A percentile compares a stretch with the other conserved stretches of the same genome.
Conservation (phyloP, 805 yeast species). For the Saccharomycopsis babjevae region DNA sequence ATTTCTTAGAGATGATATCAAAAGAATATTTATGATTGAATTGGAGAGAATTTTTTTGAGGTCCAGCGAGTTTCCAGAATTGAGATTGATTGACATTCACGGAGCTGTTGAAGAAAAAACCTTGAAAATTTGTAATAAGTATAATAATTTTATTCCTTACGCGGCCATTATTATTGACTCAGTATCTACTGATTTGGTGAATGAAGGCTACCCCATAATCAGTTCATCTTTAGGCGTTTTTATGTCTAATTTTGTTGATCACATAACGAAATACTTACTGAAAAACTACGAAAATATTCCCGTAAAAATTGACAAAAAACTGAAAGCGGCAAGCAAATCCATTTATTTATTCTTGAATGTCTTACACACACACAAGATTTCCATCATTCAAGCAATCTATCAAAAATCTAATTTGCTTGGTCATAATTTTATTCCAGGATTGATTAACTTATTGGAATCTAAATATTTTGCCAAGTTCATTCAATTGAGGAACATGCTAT, state of each 20-base stretch:
- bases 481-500: slow-evolving; percentile 44
- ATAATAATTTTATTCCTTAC: slow-evolving; percentile 15
- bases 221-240: slow-evolving; percentile 33
- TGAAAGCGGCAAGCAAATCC: slow-evolving; percentile 24
- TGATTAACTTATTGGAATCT: slow-evolving; percentile 37
- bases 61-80: slow-evolving; percentile 32
- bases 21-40: slow-evolving; percentile 26
- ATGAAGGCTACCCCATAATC: neutral
- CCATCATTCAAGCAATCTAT: slow-evolving; percentile 36
- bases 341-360: slow-evolving; percentile 43
- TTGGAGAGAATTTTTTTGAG: slow-evolving; percentile 34
- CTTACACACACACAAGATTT: slow-evolving; percentile 45
- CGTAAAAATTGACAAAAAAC: slow-evolving; percentile 6
- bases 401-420: slow-evolving; percentile 31
- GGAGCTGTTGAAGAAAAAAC: neutral
- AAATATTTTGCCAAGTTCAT: slow-evolving; percentile 34
- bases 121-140: neutral
- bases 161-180: slow-evolving; percentile 10
- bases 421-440: slow-evolving; percentile 37
- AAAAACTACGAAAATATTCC: neutral
- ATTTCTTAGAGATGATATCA: slow-evolving; percentile 26
- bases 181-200: slow-evolving; percentile 4
- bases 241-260: slow-evolving; percentile 31
- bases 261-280: slow-evolving; percentile 21
- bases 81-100: slow-evolving; percentile 1